Conservation (phyloP, 345 rosid species). For the Cardiospermum halicacabum region DNA sequence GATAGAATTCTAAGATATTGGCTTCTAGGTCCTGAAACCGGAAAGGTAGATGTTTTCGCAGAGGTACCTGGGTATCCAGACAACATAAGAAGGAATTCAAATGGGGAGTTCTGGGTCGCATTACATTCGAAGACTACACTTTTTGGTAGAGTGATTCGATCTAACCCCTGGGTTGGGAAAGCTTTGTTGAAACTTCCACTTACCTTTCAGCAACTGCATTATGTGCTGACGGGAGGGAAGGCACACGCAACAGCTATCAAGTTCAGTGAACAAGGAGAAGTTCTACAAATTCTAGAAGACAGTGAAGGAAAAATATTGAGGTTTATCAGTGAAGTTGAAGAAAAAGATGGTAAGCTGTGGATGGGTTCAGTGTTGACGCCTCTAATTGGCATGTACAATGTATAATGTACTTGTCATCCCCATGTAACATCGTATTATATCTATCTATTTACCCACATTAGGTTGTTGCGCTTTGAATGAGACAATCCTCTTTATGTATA, state of each 20-base stretch:
- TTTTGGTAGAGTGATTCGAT: slow-evolving; percentile 31
- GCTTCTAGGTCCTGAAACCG: slow-evolving; percentile 42
- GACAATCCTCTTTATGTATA: too few relatives aligned
- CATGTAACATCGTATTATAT: neutral
- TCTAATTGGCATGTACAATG: slow-evolving; percentile 43
- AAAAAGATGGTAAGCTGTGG: slow-evolving; percentile 61
- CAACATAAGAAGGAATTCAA: slow-evolving; percentile 48
- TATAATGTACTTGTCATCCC: slow-evolving; percentile 13
- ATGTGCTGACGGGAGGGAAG: slow-evolving; percentile 45
- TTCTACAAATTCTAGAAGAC: slow-evolving; percentile 50
- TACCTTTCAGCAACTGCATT: slow-evolving; percentile 44
- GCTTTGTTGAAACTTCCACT: slow-evolving; percentile 38
- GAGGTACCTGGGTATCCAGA: slow-evolving; percentile 65
- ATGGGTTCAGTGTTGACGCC: slow-evolving; percentile 66
- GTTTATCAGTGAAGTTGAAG: slow-evolving; percentile 72
- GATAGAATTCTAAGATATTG: slow-evolving; percentile 41
- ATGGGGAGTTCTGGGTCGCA: slow-evolving; percentile 77
- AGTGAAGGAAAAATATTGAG: slow-evolving; percentile 44
- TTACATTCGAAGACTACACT: slow-evolving; percentile 59
- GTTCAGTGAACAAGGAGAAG: slow-evolving; percentile 47
- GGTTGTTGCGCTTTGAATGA: too few relatives aligned
- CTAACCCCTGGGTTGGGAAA: slow-evolving; percentile 40
- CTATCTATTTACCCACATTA: too few relatives aligned
- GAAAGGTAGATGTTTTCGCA: slow-evolving; percentile 39
- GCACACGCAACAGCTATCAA: slow-evolving; percentile 61